A percentile compares a stretch with the other conserved stretches of the same genome.
Evolutionary conservation across 1,284 basidiomycete species (phyloP).

Genomic region (Jaminaea rosea): DNA sequence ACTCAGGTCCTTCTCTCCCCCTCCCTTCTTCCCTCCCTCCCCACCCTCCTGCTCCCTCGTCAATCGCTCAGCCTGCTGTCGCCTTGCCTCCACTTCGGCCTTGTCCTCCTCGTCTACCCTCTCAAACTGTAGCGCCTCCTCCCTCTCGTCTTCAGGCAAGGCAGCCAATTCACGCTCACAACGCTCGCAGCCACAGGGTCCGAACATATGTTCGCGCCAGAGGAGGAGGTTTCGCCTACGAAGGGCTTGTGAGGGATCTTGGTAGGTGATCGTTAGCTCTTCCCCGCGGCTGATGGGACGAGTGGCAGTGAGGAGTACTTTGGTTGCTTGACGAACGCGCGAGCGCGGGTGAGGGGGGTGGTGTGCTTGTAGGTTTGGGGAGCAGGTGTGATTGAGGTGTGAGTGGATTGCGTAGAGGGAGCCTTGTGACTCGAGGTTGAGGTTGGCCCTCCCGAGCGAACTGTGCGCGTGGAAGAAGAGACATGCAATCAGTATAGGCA

Average conservation of each 20-base stretch:
- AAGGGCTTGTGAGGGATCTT: slow-evolving; percentile 58
- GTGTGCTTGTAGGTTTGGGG: slow-evolving; percentile 65
- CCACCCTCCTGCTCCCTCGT: slow-evolving; percentile 51
- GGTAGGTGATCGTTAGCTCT: slow-evolving; percentile 66
- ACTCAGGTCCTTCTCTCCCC: slow-evolving; percentile 39
- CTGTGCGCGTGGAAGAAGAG: too few species aligned
- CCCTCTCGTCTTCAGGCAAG: slow-evolving; percentile 50
- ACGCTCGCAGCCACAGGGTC: slow-evolving; percentile 64
- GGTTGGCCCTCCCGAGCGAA: slow-evolving; percentile 68
- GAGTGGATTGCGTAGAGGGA: slow-evolving; percentile 77
- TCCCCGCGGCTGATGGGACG: slow-evolving; percentile 61
- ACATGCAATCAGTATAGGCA: neutral
- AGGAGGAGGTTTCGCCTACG: slow-evolving; percentile 57
- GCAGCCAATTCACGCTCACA: slow-evolving; percentile 63
- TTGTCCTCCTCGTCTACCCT: slow-evolving; percentile 2
- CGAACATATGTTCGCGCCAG: slow-evolving; percentile 47
- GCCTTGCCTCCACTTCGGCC: slow-evolving; percentile 3
- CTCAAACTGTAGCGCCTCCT: slow-evolving; percentile 6
- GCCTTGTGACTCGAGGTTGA: slow-evolving; percentile 78
- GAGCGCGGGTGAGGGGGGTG: slow-evolving; percentile 50
- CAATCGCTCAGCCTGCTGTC: slow-evolving; percentile 56
- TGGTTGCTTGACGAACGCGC: slow-evolving; percentile 54
- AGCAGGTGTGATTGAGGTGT: slow-evolving; percentile 74
- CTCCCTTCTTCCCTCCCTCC: slow-evolving; percentile 53
- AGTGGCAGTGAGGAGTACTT: slow-evolving; percentile 64